Conservation (phyloP, 257 asterid species). For the Solanum chmielewskii region DNA sequence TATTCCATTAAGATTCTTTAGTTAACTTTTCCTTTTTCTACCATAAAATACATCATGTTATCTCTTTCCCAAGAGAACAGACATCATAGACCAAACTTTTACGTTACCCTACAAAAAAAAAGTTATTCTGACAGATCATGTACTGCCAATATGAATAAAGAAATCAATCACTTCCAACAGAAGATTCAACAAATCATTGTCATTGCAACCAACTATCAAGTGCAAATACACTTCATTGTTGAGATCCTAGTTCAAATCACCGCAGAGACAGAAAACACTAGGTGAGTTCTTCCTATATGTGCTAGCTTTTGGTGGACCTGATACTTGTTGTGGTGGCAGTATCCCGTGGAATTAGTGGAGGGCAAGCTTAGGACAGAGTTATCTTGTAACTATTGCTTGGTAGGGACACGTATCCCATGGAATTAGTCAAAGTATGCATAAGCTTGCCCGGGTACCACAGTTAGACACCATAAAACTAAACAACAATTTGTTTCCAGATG, state of each 20-base stretch:
- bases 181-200: not conserved
- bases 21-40: constrained; percentile 10
- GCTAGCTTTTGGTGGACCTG: not conserved
- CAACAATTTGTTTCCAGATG: not conserved
- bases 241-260: not conserved
- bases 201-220: not conserved
- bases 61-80: constrained; percentile 4
- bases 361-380: not conserved
- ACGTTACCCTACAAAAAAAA: constrained; percentile 10
- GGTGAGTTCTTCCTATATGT: not conserved
- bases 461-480: not conserved
- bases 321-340: not conserved
- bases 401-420: not conserved
- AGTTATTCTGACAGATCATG: constrained; percentile 5
- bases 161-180: not conserved
- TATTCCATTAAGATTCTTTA: constrained; percentile 16
- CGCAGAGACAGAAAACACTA: no score
- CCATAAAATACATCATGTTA: constrained; percentile 21
- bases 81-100: constrained; percentile 14
- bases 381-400: not conserved
- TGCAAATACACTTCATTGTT: not conserved
- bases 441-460: not conserved
- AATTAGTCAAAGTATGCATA: not conserved
- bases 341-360: not conserved
- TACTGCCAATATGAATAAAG: not conserved